Evolutionary conservation across 371 early-diverging fungal species (phyloP).

Genomic region (Lichtheimia ornata): DNA sequence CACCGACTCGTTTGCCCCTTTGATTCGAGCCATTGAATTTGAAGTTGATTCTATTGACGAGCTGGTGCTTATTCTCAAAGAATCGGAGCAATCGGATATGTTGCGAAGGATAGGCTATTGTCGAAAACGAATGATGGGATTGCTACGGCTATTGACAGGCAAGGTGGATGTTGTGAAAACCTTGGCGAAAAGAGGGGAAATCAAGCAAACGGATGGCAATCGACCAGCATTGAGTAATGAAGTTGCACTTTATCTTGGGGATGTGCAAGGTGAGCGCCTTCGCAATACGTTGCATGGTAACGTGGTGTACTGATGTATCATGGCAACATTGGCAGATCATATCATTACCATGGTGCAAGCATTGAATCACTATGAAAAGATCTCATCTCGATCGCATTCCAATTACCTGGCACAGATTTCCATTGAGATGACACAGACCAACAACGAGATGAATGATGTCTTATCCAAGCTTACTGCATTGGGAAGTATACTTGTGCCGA

Average conservation of each 20-base stretch:
- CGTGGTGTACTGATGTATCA: not conserved
- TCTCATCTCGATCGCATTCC: conserved; percentile 87
- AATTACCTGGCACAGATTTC: conserved; percentile 97
- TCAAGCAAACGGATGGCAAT: conserved; percentile 37
- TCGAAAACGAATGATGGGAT: conserved; percentile 76
- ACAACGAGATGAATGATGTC: conserved; percentile 89
- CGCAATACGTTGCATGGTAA: too few species aligned
- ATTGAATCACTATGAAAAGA: conserved; percentile 87
- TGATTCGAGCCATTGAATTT: conserved; percentile 77
- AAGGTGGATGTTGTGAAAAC: conserved; percentile 85
- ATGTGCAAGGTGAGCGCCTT: conserved; percentile 71
- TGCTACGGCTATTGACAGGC: conserved; percentile 71
- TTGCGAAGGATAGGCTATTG: conserved; percentile 83
- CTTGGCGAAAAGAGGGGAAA: conserved; percentile 74
- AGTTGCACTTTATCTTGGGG: conserved; percentile 85
- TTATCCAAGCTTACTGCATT: conserved; percentile 89
- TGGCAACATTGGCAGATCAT: conserved; percentile 64
- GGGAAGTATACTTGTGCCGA: conserved; percentile 91
- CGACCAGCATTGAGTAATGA: conserved; percentile 57
- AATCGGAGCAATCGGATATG: conserved; percentile 89
- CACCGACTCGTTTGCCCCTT: conserved; percentile 81
- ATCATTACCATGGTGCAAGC: conserved; percentile 92
- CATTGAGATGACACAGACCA: conserved; percentile 94
- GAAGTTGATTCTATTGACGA: conserved; percentile 93
- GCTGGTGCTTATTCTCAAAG: conserved; percentile 84